Evolutionary conservation across 768 basidiomycete species (phyloP).

Genomic region (Pleurotus giganteus): DNA sequence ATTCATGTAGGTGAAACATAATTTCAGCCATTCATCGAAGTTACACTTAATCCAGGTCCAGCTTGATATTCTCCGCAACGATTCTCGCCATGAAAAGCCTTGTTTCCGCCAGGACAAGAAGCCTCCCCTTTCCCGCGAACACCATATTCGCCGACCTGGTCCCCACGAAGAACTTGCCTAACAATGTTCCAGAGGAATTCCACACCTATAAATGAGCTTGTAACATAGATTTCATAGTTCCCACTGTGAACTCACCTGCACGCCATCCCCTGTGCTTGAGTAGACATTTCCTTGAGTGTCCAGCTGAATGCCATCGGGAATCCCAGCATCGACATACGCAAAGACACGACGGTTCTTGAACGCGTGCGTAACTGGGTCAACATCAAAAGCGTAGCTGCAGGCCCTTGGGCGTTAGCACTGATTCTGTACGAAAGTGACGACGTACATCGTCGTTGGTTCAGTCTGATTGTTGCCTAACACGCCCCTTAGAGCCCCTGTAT

Average conservation of each 20-base stretch:
- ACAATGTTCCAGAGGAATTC: constrained; percentile 49
- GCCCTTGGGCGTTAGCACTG: neutral
- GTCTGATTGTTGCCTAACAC: constrained; percentile 52
- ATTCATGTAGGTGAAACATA: too few relatives aligned
- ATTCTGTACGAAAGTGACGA: neutral
- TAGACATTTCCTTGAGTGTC: constrained; percentile 67
- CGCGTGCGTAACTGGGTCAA: constrained; percentile 49
- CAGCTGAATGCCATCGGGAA: constrained; percentile 66
- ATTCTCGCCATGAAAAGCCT: constrained; percentile 46
- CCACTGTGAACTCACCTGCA: constrained; percentile 39
- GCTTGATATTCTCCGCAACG: constrained; percentile 27
- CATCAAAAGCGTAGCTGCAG: constrained; percentile 64
- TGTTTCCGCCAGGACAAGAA: constrained; percentile 46
- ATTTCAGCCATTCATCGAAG: too few relatives aligned
- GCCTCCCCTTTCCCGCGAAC: constrained; percentile 38
- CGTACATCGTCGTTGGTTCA: constrained; percentile 66
- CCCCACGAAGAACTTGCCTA: constrained; percentile 64
- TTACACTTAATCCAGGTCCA: neutral
- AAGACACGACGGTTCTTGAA: constrained; percentile 65
- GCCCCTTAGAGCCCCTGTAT: constrained; percentile 47
- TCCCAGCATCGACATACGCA: constrained; percentile 61
- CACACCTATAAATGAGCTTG: constrained; percentile 40
- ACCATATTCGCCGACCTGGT: constrained; percentile 42
- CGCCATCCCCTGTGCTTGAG: constrained; percentile 64
- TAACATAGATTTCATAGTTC: neutral